A percentile compares a stretch with the other conserved stretches of the same genome.
Conservation (phyloP, 2,329 filamentous ascomycete genomes). For the Paraconiothyrium brasiliense region DNA sequence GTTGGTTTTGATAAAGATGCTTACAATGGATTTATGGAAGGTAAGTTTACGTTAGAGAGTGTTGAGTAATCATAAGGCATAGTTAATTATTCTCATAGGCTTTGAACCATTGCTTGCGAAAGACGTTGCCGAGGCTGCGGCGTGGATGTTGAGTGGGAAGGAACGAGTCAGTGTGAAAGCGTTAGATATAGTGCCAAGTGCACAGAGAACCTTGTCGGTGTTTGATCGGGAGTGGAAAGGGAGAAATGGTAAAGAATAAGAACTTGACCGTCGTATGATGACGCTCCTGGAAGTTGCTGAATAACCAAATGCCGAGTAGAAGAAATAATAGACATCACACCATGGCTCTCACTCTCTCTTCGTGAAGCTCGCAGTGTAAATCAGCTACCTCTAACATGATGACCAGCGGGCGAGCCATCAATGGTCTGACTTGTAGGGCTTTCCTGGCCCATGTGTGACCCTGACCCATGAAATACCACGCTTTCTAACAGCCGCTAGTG, state of each 20-base stretch:
- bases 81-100: background rate
- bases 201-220: constrained; percentile 49
- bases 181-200: constrained; percentile 58
- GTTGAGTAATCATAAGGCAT: background rate
- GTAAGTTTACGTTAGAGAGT: constrained; percentile 23
- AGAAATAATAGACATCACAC: too few relatives aligned
- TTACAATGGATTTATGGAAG: constrained; percentile 57
- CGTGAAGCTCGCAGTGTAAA: too few relatives aligned
- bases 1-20: constrained; percentile 55
- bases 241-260: constrained; percentile 15
- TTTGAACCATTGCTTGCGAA: constrained; percentile 56
- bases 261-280: background rate
- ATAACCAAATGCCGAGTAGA: background rate
- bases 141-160: constrained; percentile 56
- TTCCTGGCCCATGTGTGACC: too few relatives aligned
- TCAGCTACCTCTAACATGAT: too few relatives aligned
- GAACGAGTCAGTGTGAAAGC: constrained; percentile 57
- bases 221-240: constrained; percentile 49
- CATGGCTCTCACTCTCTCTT: too few relatives aligned
- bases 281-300: background rate
- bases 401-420: too few relatives aligned
- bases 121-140: constrained; percentile 55
- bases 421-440: too few relatives aligned
- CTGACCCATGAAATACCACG: too few relatives aligned
- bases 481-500: too few relatives aligned